Evolutionary conservation across 805 yeast species (phyloP), one percentile per base, ranked within the genome.

Genomic region (Ogataea nitratoaversa): DNA sequence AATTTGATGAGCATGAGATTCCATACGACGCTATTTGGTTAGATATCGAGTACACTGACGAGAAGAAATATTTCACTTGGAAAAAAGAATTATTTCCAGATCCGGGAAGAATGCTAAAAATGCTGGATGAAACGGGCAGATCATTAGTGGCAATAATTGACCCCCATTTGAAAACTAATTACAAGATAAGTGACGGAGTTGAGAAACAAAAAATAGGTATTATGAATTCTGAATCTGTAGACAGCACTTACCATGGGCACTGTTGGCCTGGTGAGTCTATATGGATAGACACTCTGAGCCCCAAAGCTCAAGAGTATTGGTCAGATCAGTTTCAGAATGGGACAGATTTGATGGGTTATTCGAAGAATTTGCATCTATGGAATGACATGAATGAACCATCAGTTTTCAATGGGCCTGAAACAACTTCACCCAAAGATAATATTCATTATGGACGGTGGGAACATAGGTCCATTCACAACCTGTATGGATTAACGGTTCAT

Each of bases 301-400:
- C 90, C 1, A 53, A 62, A 1, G 75, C 89, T 1, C 72, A 66
- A 40, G 56, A 59, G 5, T 71, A 72, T 42, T 90, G 96, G 96
- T 38, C 50, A 35, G 44, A 61, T 2, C 71, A 77, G 35, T 79
- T 74, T 53, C 57, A 56, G 19, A 68, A 70, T 41, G 78, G 80
- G 8, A 46, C 65, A 5, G 54, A 62, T 2, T 68, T 74, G 38
- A 67, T 71, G 38, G 76, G 75, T 1, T 53, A 65, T 32, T 73
- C 83, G 8, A 67, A 74, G 12, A 93, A 93, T 55, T 61, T 88
- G 34, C 82, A 82, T 54, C 66, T 93, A 16, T 93, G 99, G 99
- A 93, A 91, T 62, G 99, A 93, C 60, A 93, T 93, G 99, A 87
- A 85, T 63, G 99, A 93, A 64, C 97, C 98, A 1, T 87, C 97